phyloP scores from a whole-genome alignment of 1,284 basidiomycete genomes.

The Rhodotorula sp. region DNA sequence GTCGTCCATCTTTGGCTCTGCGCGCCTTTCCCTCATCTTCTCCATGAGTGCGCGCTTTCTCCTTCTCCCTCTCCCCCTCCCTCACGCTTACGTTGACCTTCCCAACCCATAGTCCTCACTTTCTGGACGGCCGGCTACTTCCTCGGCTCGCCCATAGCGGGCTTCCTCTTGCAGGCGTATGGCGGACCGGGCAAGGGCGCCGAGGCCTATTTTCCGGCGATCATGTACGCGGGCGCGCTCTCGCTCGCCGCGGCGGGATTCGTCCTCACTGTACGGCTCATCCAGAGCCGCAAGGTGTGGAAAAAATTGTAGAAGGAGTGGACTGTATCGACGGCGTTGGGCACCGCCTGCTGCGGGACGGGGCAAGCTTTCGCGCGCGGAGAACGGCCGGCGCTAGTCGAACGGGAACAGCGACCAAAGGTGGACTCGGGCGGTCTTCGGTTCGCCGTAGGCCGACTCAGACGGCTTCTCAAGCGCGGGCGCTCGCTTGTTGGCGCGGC shows the following conservation, averaged over 20 bases:
- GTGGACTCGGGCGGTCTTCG: too few species aligned
- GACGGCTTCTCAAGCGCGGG: too few species aligned
- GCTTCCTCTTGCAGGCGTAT: slow-evolving; percentile 23
- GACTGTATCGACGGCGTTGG: background rate
- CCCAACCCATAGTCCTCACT: background rate
- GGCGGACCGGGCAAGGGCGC: slow-evolving; percentile 22
- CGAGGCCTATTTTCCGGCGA: slow-evolving; percentile 27
- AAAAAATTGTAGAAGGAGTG: slow-evolving; percentile 2
- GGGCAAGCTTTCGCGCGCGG: too few species aligned
- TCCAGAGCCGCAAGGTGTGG: slow-evolving; percentile 7
- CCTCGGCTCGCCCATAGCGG: slow-evolving; percentile 26
- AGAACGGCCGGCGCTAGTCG: too few species aligned
- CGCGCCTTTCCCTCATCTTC: slow-evolving; percentile 17
- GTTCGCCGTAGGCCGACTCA: too few species aligned
- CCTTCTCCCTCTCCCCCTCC: background rate
- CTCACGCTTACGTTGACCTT: too few species aligned
- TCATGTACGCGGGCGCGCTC: slow-evolving; percentile 42
- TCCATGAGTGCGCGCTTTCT: slow-evolving; percentile 17
- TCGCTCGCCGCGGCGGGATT: slow-evolving; percentile 46
- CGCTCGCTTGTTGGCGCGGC: too few species aligned
- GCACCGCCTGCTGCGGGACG: too few species aligned
- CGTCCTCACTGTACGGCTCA: slow-evolving; percentile 46
- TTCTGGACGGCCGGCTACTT: slow-evolving; percentile 18
- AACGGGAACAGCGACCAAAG: too few species aligned
- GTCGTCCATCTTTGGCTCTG: slow-evolving; percentile 24